These are phyloP conservation scores for Candida buenavistaensis DNA, from an alignment of 1,139 yeast genomes.

Conservation along the genomic window DNA sequence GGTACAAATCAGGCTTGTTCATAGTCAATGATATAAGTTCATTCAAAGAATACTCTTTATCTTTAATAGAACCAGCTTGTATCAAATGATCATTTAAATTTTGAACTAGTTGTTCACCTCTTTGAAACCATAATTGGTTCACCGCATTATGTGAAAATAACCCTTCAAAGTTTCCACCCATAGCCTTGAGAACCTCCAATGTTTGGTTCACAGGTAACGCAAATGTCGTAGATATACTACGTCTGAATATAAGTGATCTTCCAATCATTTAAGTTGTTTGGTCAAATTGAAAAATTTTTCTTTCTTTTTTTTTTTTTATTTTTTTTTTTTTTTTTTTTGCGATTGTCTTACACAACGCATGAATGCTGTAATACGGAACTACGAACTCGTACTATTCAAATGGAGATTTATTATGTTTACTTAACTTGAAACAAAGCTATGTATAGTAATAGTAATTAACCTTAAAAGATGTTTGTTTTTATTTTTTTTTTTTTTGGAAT, in stretches of 20 bases:
- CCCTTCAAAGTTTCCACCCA: conserved; percentile 49
- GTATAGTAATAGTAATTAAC: too few relatives aligned
- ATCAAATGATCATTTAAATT: conserved; percentile 45
- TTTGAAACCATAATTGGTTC: conserved; percentile 58
- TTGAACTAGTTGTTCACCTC: conserved; percentile 48
- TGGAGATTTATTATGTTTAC: too few relatives aligned
- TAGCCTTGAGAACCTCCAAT: conserved; percentile 33
- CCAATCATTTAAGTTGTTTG: too few relatives aligned
- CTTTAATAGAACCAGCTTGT: conserved; percentile 16
- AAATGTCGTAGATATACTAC: conserved; percentile 18
- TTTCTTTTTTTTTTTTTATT: conserved; percentile 6
- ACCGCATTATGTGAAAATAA: conserved; percentile 53
- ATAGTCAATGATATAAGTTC: conserved; percentile 43
- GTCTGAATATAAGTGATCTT: conserved; percentile 4
- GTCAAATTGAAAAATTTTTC: conserved; percentile 1
- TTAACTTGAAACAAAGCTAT: too few relatives aligned
- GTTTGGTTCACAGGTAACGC: conserved; percentile 19
- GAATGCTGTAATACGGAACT: neutral
- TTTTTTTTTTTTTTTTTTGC: conserved; percentile 3
- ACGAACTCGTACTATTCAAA: neutral
- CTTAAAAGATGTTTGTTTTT: too few relatives aligned
- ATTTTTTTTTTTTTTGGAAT: too few relatives aligned
- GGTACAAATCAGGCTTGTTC: conserved; percentile 46
- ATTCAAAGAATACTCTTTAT: conserved; percentile 26
- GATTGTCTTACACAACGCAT: neutral